These are phyloP conservation scores for Hanseniaspora singularis DNA, from an alignment of 805 yeast genomes.

Conservation along the genomic window DNA sequence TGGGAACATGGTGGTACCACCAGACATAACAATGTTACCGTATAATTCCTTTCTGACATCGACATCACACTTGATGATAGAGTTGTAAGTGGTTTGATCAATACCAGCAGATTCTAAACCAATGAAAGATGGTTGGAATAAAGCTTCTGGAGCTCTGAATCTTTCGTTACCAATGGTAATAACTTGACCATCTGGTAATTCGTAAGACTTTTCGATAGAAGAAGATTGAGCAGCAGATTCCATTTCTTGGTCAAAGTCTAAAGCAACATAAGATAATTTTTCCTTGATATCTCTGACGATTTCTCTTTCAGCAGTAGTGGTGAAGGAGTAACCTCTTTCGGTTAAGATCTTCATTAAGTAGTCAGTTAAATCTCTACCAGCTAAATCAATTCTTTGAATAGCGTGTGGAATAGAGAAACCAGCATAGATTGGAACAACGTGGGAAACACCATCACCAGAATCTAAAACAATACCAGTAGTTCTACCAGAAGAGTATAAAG, in stretches of 20 bases:
- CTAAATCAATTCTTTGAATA: conserved; percentile 95
- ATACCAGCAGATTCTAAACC: conserved; percentile 95
- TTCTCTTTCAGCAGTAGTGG: conserved; percentile 98
- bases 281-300: conserved; percentile 84
- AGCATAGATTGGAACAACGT: conserved; percentile 99
- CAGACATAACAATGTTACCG: conserved; percentile 98
- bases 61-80: conserved; percentile 94
- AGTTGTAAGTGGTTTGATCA: conserved; percentile 72
- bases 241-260: conserved; percentile 98
- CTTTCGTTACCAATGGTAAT: conserved; percentile 99
- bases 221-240: conserved; percentile 98
- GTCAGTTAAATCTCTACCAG: conserved; percentile 99
- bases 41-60: conserved; percentile 98
- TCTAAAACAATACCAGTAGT: conserved; percentile 99
- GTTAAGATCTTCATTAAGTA: conserved; percentile 96
- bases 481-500: conserved; percentile 98
- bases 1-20: conserved; percentile 99
- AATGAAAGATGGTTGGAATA: conserved; percentile 93
- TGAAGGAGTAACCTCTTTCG: conserved; percentile 98
- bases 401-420: conserved; percentile 99
- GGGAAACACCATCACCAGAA: conserved; percentile 99
- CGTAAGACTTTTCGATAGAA: conserved; percentile 96
- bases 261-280: conserved; percentile 96
- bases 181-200: conserved; percentile 99
- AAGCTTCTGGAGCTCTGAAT: conserved; percentile 99